A percentile compares a stretch with the other conserved stretches of the same genome.
phyloP scores from a whole-genome alignment of 495 filamentous ascomycete genomes.

The Cercophora newfieldiana region DNA sequence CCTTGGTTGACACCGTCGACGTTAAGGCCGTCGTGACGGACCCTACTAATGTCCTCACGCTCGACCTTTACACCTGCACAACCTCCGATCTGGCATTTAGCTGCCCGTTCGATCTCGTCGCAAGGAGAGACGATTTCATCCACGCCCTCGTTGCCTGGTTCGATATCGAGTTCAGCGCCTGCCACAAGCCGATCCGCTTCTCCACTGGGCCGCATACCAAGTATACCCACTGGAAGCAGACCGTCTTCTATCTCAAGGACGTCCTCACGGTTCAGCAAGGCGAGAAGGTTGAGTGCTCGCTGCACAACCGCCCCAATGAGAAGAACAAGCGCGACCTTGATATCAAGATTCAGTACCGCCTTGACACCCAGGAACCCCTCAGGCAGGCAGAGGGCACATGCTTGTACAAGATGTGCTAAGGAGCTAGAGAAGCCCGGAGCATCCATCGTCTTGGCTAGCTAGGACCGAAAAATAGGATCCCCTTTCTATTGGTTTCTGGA shows the following conservation, averaged over 20 bases:
- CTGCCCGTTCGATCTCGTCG: constrained; percentile 63
- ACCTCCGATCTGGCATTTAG: constrained; percentile 66
- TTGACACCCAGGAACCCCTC: constrained; percentile 70
- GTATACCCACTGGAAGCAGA: constrained; percentile 96
- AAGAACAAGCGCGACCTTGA: constrained; percentile 95
- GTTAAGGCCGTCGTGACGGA: constrained; percentile 76
- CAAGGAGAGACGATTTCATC: constrained; percentile 82
- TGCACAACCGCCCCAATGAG: constrained; percentile 84
- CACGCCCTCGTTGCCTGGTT: constrained; percentile 98
- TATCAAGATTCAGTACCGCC: constrained; percentile 79
- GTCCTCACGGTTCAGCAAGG: constrained; percentile 79
- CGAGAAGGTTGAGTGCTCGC: constrained; percentile 67
- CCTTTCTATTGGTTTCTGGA: background rate
- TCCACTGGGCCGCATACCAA: constrained; percentile 87
- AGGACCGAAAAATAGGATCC: background rate
- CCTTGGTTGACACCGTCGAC: constrained; percentile 70
- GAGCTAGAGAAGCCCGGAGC: background rate
- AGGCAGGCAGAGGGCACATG: constrained; percentile 68
- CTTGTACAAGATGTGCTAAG: constrained; percentile 85
- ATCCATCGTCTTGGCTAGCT: background rate
- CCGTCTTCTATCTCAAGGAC: constrained; percentile 84
- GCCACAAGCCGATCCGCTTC: constrained; percentile 83
- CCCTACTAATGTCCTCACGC: constrained; percentile 63
- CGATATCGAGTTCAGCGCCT: constrained; percentile 96
- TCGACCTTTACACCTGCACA: constrained; percentile 71